Percentiles rank a stretch among this genome's conserved stretches.
These are phyloP conservation scores for Exophiala sideris DNA, from an alignment of 2,329 filamentous ascomycete species.

Conservation along the genomic window DNA sequence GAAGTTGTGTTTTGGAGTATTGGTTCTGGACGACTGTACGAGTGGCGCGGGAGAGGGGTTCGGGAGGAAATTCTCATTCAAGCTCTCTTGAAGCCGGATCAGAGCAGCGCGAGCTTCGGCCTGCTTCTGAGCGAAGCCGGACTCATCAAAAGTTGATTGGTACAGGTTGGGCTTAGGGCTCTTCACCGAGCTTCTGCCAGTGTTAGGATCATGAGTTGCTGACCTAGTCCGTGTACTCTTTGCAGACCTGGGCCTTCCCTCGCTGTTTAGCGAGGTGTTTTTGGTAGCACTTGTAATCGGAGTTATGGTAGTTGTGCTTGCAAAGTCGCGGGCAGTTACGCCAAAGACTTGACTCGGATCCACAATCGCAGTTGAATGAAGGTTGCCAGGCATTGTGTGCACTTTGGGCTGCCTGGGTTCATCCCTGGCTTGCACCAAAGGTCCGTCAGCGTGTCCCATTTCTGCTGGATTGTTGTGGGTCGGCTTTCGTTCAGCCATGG, in stretches of 20 bases:
- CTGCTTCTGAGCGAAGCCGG: constrained; percentile 26
- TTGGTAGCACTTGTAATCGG: constrained; percentile 15
- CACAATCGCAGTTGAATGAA: constrained; percentile 8
- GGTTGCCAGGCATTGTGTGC: constrained; percentile 5
- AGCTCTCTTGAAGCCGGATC: constrained; percentile 26
- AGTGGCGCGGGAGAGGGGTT: constrained; percentile 7
- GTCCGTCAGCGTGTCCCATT: too few species aligned
- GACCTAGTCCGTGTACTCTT: not conserved
- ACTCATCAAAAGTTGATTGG: constrained; percentile 24
- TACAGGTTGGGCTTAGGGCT: not conserved
- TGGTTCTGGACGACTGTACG: constrained; percentile 7
- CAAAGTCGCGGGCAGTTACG: constrained; percentile 26
- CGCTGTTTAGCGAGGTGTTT: constrained; percentile 9
- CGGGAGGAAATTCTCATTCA: constrained; percentile 25
- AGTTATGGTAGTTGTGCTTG: constrained; percentile 13
- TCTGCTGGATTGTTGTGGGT: too few species aligned
- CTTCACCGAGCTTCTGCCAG: constrained; percentile 1
- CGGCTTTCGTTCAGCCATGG: too few species aligned
- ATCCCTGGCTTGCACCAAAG: too few species aligned
- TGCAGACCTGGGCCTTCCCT: not conserved
- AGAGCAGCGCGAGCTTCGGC: constrained; percentile 27
- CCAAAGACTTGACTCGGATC: constrained; percentile 13
- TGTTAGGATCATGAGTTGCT: constrained; percentile 8
- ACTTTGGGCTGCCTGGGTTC: constrained; percentile 1
- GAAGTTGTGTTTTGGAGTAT: constrained; percentile 5